Evolutionary conservation across 1,284 basidiomycete genomes (phyloP).

Genomic region (Moesziomyces antarcticus): DNA sequence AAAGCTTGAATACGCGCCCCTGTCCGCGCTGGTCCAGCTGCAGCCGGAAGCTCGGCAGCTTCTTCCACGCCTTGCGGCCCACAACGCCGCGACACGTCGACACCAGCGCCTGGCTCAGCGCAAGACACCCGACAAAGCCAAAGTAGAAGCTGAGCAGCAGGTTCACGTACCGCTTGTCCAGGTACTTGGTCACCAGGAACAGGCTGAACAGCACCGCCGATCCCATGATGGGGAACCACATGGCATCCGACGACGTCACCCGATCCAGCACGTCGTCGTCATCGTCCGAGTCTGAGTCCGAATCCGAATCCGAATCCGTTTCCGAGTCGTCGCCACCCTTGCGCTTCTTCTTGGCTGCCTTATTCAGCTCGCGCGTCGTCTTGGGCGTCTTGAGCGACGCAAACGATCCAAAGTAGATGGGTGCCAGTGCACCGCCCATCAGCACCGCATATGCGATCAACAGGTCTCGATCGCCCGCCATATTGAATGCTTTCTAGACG

Average conservation of each 20-base stretch:
- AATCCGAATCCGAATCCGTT: constrained; percentile 19
- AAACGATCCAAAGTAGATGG: constrained; percentile 62
- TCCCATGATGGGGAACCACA: constrained; percentile 65
- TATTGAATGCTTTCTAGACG: constrained; percentile 2
- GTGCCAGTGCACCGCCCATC: constrained; percentile 51
- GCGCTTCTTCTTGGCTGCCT: constrained; percentile 38
- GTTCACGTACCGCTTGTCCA: constrained; percentile 62
- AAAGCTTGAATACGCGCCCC: constrained; percentile 48
- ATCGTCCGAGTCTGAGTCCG: constrained; percentile 46
- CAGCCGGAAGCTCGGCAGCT: constrained; percentile 45
- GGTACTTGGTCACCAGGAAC: constrained; percentile 64
- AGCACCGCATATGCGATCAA: constrained; percentile 60
- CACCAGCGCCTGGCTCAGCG: constrained; percentile 50
- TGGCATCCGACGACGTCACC: constrained; percentile 62
- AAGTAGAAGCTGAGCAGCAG: constrained; percentile 63
- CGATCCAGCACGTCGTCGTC: constrained; percentile 50
- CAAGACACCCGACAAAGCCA: constrained; percentile 58
- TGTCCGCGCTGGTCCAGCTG: constrained; percentile 39
- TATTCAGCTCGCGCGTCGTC: constrained; percentile 51
- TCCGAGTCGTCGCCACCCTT: constrained; percentile 6
- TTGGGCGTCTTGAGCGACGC: constrained; percentile 60
- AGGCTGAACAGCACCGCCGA: constrained; percentile 59
- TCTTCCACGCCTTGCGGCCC: constrained; percentile 43
- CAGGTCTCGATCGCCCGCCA: constrained; percentile 46
- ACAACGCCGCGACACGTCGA: constrained; percentile 24